Conservation (phyloP, 257 asterid genomes). For the Linaria vulgaris region DNA sequence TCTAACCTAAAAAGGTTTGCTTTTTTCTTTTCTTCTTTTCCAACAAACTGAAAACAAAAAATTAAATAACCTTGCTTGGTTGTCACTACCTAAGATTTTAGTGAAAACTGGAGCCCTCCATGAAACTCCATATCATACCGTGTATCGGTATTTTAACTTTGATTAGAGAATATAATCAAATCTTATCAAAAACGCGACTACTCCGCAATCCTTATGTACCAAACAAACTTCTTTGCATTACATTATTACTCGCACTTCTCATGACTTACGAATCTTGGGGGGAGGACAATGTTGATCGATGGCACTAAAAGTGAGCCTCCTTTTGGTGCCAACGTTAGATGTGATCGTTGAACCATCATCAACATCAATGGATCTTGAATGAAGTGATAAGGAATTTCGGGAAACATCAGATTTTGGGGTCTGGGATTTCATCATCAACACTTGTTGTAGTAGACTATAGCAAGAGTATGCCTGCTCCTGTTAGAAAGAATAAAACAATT, state of each 20-base stretch:
- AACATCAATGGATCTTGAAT: conserved; percentile 26
- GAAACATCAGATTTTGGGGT: conserved; percentile 35
- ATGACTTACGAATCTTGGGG: conserved; percentile 20
- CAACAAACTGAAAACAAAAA: too few relatives aligned
- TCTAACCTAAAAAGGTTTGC: conserved; percentile 25
- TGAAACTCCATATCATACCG: conserved; percentile 29
- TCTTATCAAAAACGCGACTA: conserved; percentile 3
- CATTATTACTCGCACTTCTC: not conserved
- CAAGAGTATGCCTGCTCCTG: conserved; percentile 45
- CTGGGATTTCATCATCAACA: conserved; percentile 26
- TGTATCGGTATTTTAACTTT: conserved; percentile 18
- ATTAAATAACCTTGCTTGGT: conserved; percentile 18
- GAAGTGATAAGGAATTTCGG: conserved; percentile 16
- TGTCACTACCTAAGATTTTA: conserved; percentile 26
- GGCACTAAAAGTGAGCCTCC: conserved; percentile 26
- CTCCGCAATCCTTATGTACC: not conserved
- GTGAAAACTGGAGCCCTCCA: conserved; percentile 20
- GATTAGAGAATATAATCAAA: conserved; percentile 23
- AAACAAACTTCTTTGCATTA: not conserved
- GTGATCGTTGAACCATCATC: conserved; percentile 24
- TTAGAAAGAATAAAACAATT: conserved; percentile 6
- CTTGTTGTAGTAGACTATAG: conserved; percentile 34
- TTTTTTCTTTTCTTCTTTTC: conserved; percentile 15
- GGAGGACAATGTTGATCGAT: conserved; percentile 29
- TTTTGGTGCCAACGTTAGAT: conserved; percentile 26